Conservation (phyloP, 257 asterid species). For the Penstemon newberryi region DNA sequence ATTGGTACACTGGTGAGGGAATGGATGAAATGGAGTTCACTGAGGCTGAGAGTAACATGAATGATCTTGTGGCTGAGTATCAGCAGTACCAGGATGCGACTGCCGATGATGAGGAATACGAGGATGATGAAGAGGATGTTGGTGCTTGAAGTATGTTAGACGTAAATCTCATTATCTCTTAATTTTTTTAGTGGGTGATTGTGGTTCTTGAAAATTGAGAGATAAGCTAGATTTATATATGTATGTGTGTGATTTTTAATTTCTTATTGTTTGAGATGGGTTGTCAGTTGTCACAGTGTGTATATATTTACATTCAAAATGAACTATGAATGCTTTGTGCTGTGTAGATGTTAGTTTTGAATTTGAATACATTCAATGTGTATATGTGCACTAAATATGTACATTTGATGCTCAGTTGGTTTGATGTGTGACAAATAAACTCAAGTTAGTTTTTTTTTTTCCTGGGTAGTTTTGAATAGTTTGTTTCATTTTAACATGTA, state of each 20-base stretch:
- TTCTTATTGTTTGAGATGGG: slow-evolving; percentile 11
- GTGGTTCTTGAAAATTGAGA: slow-evolving; percentile 3
- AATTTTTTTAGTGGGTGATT: slow-evolving; percentile 26
- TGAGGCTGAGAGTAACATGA: slow-evolving; percentile 46
- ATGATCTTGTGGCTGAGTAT: slow-evolving; percentile 52
- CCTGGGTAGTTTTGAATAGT: no score
- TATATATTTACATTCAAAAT: no score
- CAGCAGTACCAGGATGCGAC: slow-evolving; percentile 56
- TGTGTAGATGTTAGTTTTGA: no score
- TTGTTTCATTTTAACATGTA: no score
- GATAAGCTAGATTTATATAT: slow-evolving; percentile 15
- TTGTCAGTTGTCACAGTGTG: slow-evolving; percentile 31
- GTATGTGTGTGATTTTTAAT: slow-evolving; percentile 15
- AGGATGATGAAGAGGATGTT: slow-evolving; percentile 36
- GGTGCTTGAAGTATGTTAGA: slow-evolving; percentile 29
- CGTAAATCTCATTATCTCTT: slow-evolving; percentile 27
- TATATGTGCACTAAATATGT: no score
- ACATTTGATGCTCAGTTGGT: no score
- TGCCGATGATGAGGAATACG: slow-evolving; percentile 43
- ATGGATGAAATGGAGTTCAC: slow-evolving; percentile 47
- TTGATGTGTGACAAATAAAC: no score
- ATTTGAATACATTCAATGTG: no score
- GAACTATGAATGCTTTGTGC: no score
- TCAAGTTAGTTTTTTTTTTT: no score
- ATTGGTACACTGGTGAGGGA: slow-evolving; percentile 46